Evolutionary conservation across 2,329 filamentous ascomycete genomes (phyloP), one percentile per base, ranked within the genome.

Genomic region (Fusarium pseudonygamai): DNA sequence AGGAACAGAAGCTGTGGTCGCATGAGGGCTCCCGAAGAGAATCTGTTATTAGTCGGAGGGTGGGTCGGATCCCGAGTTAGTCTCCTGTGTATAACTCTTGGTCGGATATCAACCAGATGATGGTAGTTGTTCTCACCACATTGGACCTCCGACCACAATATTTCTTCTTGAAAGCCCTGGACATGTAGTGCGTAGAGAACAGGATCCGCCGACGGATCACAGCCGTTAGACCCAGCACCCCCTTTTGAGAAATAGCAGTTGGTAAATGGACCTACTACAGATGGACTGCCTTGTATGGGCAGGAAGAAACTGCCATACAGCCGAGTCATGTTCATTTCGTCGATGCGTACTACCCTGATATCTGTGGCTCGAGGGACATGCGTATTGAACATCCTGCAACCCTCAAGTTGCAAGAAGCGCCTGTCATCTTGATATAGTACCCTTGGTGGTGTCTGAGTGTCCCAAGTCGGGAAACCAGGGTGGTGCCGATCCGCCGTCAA

Each of bases 401-500:
- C 26, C 20, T 47, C 26, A 22, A 30, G 45, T 20, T 46, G 24
- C 24, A 46, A 28, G 24, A 28, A 46, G 24, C 16, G 24, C 42
- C 11, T 26, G 42, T 13, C 16, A 4, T 26, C 10, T 45, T 16
- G n/a, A 45, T 18, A 45, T 8, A 28, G 20, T 28, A 3, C 26
- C 26, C 7, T 8, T 47, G 45, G 45, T 47, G 45, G 45, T 28
- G 0, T 1, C 9, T 22, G 45, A 28, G 24, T 28, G 24, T 58
- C 26, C 50, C 39, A 59, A 28, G 18, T 14, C 8, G 32, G 28
- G 9, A 47, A 45, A 3, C 26, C 9, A 11, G 34, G 24, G 18
- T 45, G 24, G 3, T 9, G 5, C 7, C 0, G 8, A 16, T 4
- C 1, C 8, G 12, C 12, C 9, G 14, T 14, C 22, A 67, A 16